phyloP scores from a whole-genome alignment of 306 rosid genomes.

The Quercus engelmannii region DNA sequence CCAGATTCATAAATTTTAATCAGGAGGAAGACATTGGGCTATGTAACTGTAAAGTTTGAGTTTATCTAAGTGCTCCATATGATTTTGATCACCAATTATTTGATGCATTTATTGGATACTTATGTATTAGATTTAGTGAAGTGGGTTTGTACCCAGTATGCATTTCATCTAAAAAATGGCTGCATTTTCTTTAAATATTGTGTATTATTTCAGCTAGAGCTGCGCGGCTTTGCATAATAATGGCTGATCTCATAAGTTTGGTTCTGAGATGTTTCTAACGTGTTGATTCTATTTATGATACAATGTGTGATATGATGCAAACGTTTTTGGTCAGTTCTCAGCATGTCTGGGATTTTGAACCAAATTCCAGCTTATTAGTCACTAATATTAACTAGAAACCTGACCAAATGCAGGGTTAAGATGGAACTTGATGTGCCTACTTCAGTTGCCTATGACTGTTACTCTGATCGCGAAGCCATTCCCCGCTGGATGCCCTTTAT shows the following conservation, averaged over 20 bases:
- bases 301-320: not conserved
- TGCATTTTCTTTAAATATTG: not conserved
- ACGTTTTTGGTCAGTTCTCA: not conserved
- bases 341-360: not conserved
- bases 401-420: slow-evolving; percentile 78
- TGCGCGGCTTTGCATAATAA: not conserved
- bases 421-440: slow-evolving; percentile 75
- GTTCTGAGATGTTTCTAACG: not conserved
- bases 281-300: not conserved
- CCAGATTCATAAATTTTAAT: not conserved
- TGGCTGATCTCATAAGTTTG: not conserved
- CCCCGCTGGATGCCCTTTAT: slow-evolving; percentile 96
- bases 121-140: not conserved
- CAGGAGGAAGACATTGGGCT: not conserved
- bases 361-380: not conserved
- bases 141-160: not conserved
- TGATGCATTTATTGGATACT: not conserved
- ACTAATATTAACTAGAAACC: slow-evolving; percentile 15
- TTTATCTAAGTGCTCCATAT: not conserved
- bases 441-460: slow-evolving; percentile 73
- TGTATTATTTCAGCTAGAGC: not conserved
- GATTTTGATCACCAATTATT: not conserved
- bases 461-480: slow-evolving; percentile 90
- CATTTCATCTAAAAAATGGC: not conserved
- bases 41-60: not conserved